Evolutionary conservation across 2,329 filamentous ascomycete genomes (phyloP), one percentile per base, ranked within the genome.

Genomic region (Ascochyta koolunga): DNA sequence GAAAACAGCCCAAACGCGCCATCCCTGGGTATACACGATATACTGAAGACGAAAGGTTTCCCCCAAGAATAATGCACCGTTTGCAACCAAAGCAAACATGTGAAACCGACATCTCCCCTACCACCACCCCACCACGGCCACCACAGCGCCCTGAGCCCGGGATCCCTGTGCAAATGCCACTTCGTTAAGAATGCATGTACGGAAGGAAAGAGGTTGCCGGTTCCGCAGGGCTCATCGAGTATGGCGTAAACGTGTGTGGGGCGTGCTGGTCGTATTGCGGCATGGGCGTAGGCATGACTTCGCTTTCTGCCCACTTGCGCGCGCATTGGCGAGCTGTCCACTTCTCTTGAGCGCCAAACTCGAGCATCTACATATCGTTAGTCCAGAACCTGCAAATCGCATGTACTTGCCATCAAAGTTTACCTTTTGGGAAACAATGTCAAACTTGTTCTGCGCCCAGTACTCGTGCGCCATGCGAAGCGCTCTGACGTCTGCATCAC

Each of bases 371-470:
- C 13, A 2, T 9, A n/a, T 22, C 25, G 56, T 66, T 40, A 66
- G 64, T 4, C 8, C 15, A 32, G 1, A 19, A 15, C 3, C 19
- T 7, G 1, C 4, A 13, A 15, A 10, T 29, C 11, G 3, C 27
- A 13, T 29, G 27, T 29, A 11, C 10, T 29, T 29, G 27, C 15
- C 10, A 11, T 29, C 11, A 11, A 19, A 24, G 2, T 13, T 33
- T 55, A 82, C 81, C 75, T 82, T 82, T 47, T 76, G 71, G 46
- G 76, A 71, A 57, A 83, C 81, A 56, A 83, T 82, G 40, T 83
- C 80, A 66, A 81, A 83, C 64, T 82, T 82, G 68, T 74, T 77
- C 60, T 79, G 79, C 46, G 77, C 77, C 79, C 79, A 83, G 66
- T 81, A 81, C 58, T 83, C 80, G 61, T 80, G 76, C 27, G 81